phyloP scores from a whole-genome alignment of 768 basidiomycete species.

The Tylopilus sp. region DNA sequence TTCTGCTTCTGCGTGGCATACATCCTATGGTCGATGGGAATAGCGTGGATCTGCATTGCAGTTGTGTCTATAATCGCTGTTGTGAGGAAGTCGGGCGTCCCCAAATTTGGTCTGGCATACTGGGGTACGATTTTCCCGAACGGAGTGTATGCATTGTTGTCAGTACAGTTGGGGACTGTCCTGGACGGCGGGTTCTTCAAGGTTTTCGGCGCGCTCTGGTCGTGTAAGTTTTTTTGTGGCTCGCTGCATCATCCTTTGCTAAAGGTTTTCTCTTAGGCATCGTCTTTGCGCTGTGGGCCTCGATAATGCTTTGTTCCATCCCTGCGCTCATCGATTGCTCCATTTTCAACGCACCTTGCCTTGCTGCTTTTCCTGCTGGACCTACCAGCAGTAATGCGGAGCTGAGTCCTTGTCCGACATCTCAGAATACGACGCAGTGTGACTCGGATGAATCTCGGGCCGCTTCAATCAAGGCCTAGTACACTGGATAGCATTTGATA shows the following conservation, averaged over 20 bases:
- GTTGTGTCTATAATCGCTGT: conserved; percentile 38
- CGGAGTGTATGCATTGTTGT: conserved; percentile 48
- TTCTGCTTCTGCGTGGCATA: conserved; percentile 45
- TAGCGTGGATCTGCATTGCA: conserved; percentile 48
- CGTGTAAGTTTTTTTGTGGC: conserved; percentile 34
- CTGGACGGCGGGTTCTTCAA: conserved; percentile 50
- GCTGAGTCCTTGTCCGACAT: not conserved
- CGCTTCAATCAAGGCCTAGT: not conserved
- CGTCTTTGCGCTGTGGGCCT: conserved; percentile 42
- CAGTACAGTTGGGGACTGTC: conserved; percentile 45
- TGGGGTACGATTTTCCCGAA: conserved; percentile 60
- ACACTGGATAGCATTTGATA: not conserved
- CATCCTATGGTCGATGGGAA: conserved; percentile 52
- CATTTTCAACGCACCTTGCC: conserved; percentile 46
- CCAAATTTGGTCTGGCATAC: conserved; percentile 45
- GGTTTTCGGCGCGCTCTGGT: conserved; percentile 52
- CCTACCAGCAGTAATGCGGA: conserved; percentile 9
- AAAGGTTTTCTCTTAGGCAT: conserved; percentile 28
- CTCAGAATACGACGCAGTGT: not conserved
- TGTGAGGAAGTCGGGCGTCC: conserved; percentile 23
- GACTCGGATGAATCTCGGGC: not conserved
- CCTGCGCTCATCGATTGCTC: conserved; percentile 44
- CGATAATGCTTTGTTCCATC: conserved; percentile 40
- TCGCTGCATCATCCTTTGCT: not conserved
- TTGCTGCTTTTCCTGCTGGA: conserved; percentile 21